Base-by-base conservation (phyloP, 768 basidiomycete species). In the Tulasnella sp. region DNA sequence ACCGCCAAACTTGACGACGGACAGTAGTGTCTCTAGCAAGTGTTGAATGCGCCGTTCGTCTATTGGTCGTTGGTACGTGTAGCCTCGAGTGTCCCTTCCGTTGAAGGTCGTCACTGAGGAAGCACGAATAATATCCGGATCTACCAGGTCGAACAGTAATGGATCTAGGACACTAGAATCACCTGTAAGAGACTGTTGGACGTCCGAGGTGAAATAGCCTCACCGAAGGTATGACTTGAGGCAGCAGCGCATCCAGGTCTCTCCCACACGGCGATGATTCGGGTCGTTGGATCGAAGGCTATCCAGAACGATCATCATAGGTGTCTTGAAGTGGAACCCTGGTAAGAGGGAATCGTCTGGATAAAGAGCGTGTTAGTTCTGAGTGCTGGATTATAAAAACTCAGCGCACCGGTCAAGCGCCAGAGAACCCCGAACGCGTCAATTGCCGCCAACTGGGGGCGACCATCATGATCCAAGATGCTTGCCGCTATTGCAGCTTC, bases 241-340 rank as follows among this genome's bases (percentile, higher is more conserved):
- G 80, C 90, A 94, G 81, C 94, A 95, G 36, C 96, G 88, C 92
- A 99, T 95, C 97, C 97, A 99, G 0, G 95, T 95, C 82, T 99
- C 97, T 17, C 93, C 93, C 39, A 93, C 86, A 14, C 94, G 88
- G 36, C 92, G 90, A 12, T 92, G 82, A 77, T 84, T 84, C 9
- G 94, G 92, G 79, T 94, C 90, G 39, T 91, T 89, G 49, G 86
- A 90, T 80, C 90, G 91, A 69, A 98, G 83, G 0, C 91, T 90
- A 80, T 97, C 95, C 71, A 99, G 83, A 38, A 97, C 90, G 64
- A 91, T 89, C 87, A 95, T 91, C 88, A 98, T 87, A 0, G 97
- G 97, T 1, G 91, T 86, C 80, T 91, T 91, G 81, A 98, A 90
- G 34, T 86, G 85, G 80, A 93, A 91, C 0, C 96, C 95, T 42